Evolutionary conservation across 2,329 filamentous ascomycete genomes (phyloP), one percentile per base, ranked within the genome.

Genomic region (Aureobasidium namibiae): DNA sequence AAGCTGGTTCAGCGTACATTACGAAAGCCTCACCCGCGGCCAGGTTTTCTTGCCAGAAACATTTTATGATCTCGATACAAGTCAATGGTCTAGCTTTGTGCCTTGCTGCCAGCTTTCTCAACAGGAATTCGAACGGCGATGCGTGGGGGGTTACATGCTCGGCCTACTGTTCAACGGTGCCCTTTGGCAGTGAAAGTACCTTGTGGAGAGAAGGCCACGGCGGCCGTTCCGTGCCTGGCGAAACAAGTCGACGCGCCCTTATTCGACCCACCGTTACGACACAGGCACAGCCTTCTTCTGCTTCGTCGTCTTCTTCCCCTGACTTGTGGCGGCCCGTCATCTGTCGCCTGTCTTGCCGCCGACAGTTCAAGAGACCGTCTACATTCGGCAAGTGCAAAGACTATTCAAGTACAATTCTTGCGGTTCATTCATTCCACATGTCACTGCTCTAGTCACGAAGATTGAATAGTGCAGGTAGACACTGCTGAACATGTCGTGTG

Each of bases 281-380:
- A 46, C 54, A 46, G 31, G 24, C 54, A 48, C 42, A 57, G 54
- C 42, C 54, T 48, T 57, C 42, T 48, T 36, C 54, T 29, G 26
- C 26, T n/a, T n/a, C n/a, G 26, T 29, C 26, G 49, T 21, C 49
- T 23, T 46, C 23, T 57, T 23, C 33, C 54, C 42, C 54, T 57
- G 54, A 4, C 45, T 48, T 44, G 16, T 31, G 5, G 42, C 42
- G 54, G 54, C 36, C 39, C 39, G 29, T 41, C 39, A 16, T 4
- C 54, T 56, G 33, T 46, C 26, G 44, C 14, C 41, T 29, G 42
- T 46, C 41, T 56, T n/a, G 42, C 33, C 38, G n/a, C 18, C 13
- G 21, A 53, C 23, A 38, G n/a, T n/a, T n/a, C n/a, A n/a, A n/a
- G n/a, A 41, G 36, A 53, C 21, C 18, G 45, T 45, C 52, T n/a